Conservation (phyloP, 805 yeast species). For the Priceomyces medius region DNA sequence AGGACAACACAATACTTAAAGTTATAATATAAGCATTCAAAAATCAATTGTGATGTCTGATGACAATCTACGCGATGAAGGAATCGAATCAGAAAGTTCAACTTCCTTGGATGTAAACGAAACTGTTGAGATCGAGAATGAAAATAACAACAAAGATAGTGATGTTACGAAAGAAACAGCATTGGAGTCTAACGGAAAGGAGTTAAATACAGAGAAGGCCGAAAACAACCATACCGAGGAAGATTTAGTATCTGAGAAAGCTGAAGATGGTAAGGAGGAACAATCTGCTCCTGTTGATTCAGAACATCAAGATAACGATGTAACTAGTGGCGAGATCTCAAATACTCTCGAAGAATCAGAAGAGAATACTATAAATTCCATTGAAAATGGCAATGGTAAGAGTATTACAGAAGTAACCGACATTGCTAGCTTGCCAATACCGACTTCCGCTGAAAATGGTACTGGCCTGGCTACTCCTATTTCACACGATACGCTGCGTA, state of each 20-base stretch:
- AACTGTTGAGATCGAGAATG: not conserved
- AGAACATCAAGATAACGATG: not conserved
- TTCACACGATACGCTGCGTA: not conserved
- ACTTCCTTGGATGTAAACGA: not conserved
- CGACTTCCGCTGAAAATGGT: not conserved
- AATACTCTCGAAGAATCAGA: slow-evolving; percentile 1
- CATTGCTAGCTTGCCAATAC: not conserved
- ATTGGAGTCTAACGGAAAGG: not conserved
- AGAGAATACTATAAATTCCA: not conserved
- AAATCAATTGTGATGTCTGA: slow-evolving; percentile 7
- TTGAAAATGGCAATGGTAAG: not conserved
- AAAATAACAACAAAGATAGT: not conserved
- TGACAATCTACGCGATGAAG: slow-evolving; percentile 1
- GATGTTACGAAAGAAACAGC: not conserved
- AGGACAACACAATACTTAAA: not conserved
- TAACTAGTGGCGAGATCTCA: not conserved
- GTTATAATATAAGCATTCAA: not conserved
- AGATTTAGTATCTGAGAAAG: not conserved
- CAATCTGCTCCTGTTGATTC: not conserved
- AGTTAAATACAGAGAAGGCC: not conserved
- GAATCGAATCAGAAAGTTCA: not conserved
- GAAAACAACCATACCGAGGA: not conserved
- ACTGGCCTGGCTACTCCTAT: not conserved
- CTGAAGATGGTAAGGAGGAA: not conserved
- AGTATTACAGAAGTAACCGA: not conserved